These are phyloP conservation scores for Sporothrix globosa DNA, from an alignment of 2,329 filamentous ascomycete species.

Conservation along the genomic window DNA sequence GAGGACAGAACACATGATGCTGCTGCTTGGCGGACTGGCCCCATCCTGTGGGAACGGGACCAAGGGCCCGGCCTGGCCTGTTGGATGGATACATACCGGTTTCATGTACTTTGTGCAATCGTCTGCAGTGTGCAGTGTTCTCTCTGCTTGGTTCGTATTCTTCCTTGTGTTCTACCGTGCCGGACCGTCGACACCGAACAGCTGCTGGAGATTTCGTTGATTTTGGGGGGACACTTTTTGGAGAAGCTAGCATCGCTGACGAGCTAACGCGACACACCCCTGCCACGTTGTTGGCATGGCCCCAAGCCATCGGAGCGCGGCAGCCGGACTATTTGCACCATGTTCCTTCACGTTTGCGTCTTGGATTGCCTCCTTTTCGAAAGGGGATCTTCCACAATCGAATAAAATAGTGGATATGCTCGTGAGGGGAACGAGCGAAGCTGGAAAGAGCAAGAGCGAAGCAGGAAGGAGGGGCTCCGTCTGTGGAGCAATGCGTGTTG, in stretches of 20 bases:
- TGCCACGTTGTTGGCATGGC: constrained; percentile 3
- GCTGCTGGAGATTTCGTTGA: not conserved
- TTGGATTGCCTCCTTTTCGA: not conserved
- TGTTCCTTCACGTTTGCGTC: constrained; percentile 18
- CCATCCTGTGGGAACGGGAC: constrained; percentile 27
- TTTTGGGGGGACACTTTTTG: not conserved
- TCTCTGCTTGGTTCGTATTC: not conserved
- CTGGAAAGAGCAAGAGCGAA: constrained; percentile 2
- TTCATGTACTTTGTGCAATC: constrained; percentile 10
- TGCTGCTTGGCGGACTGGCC: constrained; percentile 16
- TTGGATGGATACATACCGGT: constrained; percentile 24
- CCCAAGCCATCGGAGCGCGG: constrained; percentile 22
- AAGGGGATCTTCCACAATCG: no score
- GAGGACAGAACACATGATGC: constrained; percentile 1
- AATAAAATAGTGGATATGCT: constrained; percentile 12
- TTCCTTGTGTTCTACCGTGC: constrained; percentile 43
- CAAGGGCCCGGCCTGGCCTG: constrained; percentile 6
- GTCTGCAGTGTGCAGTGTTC: not conserved
- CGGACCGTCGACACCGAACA: constrained; percentile 58
- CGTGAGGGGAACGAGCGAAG: constrained; percentile 8
- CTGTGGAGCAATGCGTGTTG: constrained; percentile 5
- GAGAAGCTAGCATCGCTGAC: constrained; percentile 7
- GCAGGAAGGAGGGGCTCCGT: constrained; percentile 10
- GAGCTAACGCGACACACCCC: constrained; percentile 1
- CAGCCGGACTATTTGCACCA: constrained; percentile 22